Base-by-base conservation (phyloP, 345 rosid genomes). In the Boechera stricta region DNA sequence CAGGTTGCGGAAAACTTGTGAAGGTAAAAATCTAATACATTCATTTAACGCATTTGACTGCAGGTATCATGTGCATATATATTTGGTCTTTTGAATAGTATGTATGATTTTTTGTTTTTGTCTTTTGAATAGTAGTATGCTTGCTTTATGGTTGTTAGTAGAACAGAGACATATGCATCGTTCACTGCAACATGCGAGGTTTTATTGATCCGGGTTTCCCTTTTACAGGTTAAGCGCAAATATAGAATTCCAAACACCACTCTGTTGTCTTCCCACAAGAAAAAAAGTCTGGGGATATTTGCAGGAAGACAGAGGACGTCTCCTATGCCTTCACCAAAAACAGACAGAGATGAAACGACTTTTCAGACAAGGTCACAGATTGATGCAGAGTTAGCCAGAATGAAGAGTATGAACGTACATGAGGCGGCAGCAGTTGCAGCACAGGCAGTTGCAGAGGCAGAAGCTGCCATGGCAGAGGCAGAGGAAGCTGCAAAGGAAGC, bases 401-500 rank as follows among this genome's bases (percentile, higher is more conserved):
- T 96, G 92, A 88, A 89, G 84, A 86, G 74, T 58, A 85, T 93
- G 98, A 88, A 87, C 55, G 86, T 93, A 8, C 83, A 85, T 65
- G 98, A 93, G 84, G 99, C 98, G 10, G 92, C 90, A 58, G 87
- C 79, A 3, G 92, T 90, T 58, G 99, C 99, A 47, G 96, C 93
- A 66, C 87, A 77, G 75, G 97, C 97, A 64, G 99, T 96, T 78
- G 90, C 89, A 32, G 91, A 92, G 82, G 98, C 99, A 58, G 99
- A 93, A 83, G 90, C 87, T 72, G 96, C 96, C 31, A 87, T 91
- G 60, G 93, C 91, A 3, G 97, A 81, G 73, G 99, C 99, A 64
- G 98, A 95, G 75, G 94, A 86, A 85, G 99, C 99, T 77, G 93
- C 91, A 10, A 93, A 87, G 72, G 99, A 93, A 75, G 98, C 99